phyloP scores from a whole-genome alignment of 257 asterid genomes.

The Anisodus acutangulus region DNA sequence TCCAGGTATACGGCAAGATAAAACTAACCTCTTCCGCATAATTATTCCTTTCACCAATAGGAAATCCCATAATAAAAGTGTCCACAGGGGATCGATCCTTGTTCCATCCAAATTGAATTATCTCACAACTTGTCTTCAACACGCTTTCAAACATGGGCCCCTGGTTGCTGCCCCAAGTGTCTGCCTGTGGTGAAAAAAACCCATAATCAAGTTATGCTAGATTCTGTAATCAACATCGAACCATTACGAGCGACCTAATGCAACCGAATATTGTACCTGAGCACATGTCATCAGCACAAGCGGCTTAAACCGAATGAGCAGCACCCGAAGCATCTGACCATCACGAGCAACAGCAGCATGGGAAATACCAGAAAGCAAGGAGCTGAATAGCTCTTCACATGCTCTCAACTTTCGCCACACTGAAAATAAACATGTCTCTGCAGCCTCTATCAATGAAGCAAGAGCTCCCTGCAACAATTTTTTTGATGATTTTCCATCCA shows the following conservation, averaged over 20 bases:
- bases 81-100: conserved; percentile 93
- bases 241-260: conserved; percentile 28
- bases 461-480: conserved; percentile 89
- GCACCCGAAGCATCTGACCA: conserved; percentile 90
- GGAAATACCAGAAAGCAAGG: conserved; percentile 86
- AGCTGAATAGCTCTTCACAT: conserved; percentile 90
- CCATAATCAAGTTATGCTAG: conserved; percentile 33
- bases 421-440: conserved; percentile 81
- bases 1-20: background rate
- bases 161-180: conserved; percentile 73
- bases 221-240: conserved; percentile 21
- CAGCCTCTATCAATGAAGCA: conserved; percentile 79
- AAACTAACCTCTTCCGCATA: conserved; percentile 77
- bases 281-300: conserved; percentile 87
- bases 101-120: conserved; percentile 88
- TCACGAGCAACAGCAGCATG: conserved; percentile 83
- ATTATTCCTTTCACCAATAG: conserved; percentile 88
- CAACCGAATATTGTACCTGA: conserved; percentile 61
- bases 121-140: conserved; percentile 85
- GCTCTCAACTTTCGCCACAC: conserved; percentile 91
- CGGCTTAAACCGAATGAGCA: conserved; percentile 87
- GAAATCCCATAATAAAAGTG: conserved; percentile 91
- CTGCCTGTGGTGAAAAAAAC: conserved; percentile 60
- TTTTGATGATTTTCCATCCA: conserved; percentile 90
- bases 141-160: conserved; percentile 89